Conservation (phyloP, 2,329 filamentous ascomycete species). For the Ophiostoma sp. region DNA sequence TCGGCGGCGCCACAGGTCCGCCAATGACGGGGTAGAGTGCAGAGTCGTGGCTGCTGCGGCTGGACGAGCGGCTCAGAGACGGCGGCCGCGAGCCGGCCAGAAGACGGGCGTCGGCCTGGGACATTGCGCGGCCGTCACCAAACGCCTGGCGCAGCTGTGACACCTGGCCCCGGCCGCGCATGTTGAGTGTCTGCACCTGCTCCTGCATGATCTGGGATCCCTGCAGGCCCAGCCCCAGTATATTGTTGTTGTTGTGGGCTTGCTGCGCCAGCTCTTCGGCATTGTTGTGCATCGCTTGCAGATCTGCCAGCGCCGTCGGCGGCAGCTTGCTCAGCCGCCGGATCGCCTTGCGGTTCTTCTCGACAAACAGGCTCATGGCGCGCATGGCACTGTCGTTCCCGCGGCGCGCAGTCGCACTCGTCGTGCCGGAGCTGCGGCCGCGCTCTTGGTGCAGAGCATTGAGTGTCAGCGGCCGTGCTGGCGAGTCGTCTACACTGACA, state of each 20-base stretch:
- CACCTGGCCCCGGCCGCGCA: not conserved
- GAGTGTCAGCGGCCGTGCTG: conserved; percentile 21
- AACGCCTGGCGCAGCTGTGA: not conserved
- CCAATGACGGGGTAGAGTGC: not conserved
- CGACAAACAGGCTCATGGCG: conserved; percentile 43
- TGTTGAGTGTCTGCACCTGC: not conserved
- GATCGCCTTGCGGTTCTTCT: conserved; percentile 41
- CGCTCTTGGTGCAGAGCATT: conserved; percentile 22
- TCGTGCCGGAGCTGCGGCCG: conserved; percentile 13
- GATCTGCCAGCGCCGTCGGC: conserved; percentile 4
- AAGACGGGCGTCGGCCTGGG: not conserved
- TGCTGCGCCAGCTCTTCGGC: not conserved
- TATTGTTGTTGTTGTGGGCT: not conserved
- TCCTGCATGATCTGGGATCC: not conserved
- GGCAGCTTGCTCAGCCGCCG: conserved; percentile 41
- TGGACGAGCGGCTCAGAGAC: conserved; percentile 20
- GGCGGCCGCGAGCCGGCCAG: not conserved
- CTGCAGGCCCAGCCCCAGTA: not conserved
- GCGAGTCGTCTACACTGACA: not conserved
- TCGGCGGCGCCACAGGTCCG: not conserved
- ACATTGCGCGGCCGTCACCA: not conserved
- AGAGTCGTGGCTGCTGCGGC: conserved; percentile 23
- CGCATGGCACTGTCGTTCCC: conserved; percentile 41
- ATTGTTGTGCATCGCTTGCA: not conserved
- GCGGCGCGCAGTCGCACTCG: conserved; percentile 25